A percentile compares a stretch with the other conserved stretches of the same genome.
These are phyloP conservation scores for Mycothermus thermophilus DNA, from an alignment of 495 filamentous ascomycete genomes.

Conservation along the genomic window DNA sequence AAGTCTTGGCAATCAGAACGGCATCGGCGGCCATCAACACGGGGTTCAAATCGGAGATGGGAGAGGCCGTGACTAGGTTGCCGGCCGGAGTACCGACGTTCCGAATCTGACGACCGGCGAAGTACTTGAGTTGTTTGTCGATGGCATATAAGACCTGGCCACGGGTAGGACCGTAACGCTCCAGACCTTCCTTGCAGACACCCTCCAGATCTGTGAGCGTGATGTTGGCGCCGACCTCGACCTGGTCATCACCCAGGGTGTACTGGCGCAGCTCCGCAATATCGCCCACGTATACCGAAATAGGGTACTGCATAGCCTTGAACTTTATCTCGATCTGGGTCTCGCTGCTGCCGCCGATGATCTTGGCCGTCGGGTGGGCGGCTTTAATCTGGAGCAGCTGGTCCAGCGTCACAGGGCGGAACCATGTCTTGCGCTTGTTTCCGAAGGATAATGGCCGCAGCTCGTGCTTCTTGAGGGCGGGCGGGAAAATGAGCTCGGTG, in stretches of 20 bases:
- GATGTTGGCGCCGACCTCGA: slow-evolving; percentile 87
- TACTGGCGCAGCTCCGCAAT: slow-evolving; percentile 77
- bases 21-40: slow-evolving; percentile 83
- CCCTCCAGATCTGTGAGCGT: slow-evolving; percentile 71
- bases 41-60: slow-evolving; percentile 92
- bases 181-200: slow-evolving; percentile 60
- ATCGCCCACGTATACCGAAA: slow-evolving; percentile 86
- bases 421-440: slow-evolving; percentile 92
- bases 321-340: slow-evolving; percentile 98
- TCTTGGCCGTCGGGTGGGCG: slow-evolving; percentile 71
- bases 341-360: slow-evolving; percentile 92
- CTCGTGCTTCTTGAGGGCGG: slow-evolving; percentile 64
- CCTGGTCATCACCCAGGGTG: slow-evolving; percentile 59
- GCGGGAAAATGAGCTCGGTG: slow-evolving; percentile 90
- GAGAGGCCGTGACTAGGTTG: slow-evolving; percentile 87
- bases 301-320: slow-evolving; percentile 80
- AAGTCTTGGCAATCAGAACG: slow-evolving; percentile 61
- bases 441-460: slow-evolving; percentile 76
- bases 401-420: slow-evolving; percentile 70
- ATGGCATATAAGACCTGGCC: slow-evolving; percentile 65
- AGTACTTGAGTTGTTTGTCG: slow-evolving; percentile 74
- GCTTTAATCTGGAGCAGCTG: slow-evolving; percentile 86
- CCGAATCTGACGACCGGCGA: slow-evolving; percentile 88
- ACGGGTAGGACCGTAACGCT: slow-evolving; percentile 56
- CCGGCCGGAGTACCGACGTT: slow-evolving; percentile 95